Evolutionary conservation across 169 alveolate species (phyloP), one percentile per base, ranked within the genome.

Genomic region (Plasmodium inui): DNA sequence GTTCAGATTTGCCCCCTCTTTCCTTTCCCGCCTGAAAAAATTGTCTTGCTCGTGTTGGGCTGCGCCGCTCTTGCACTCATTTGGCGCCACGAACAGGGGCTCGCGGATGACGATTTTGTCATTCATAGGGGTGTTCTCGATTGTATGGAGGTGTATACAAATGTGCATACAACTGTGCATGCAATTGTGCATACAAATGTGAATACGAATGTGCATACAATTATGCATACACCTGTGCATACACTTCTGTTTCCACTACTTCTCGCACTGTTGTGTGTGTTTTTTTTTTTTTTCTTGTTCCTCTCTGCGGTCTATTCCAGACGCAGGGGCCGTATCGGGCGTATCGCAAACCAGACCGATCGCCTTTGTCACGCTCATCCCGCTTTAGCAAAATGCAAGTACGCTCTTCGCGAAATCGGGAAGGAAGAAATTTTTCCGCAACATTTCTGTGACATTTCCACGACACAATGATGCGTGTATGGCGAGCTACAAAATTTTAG

Each of bases 51-150:
- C 94, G 73, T 90, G 53, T 72, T 90, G 81, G 61, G 72, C 37
- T 14, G 82, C 94, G 74, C 82, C 82, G 37, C 94, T 80, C 74
- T 90, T 72, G 53, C 74, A 26, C 83, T 74, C 94, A 34, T 70
- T 81, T 37, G 90, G 94, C 6, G 61, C 79, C 12, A 41, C 37
- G 74, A 90, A 90, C 37, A 90, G 67, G n/a, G 94, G 94, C 53
- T 80, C 78, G n/a, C 91, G 94, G n/a, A 90, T 90, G 28, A 71
- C 32, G 53, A 90, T 82, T 70, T 86, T 86, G 32, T 90, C 84
- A 26, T 85, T 85, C 93, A 85, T 85, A 12, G 32, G 37, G 34
- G 19, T 41, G 73, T 44, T 14, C 46, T n/a, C 57, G n/a, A 12
- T 12, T 10, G 55, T 44, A 9, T 12, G 55, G n/a, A 44, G 10